Evolutionary conservation across 2,329 filamentous ascomycete species (phyloP).

Genomic region (Balansia obtecta): DNA sequence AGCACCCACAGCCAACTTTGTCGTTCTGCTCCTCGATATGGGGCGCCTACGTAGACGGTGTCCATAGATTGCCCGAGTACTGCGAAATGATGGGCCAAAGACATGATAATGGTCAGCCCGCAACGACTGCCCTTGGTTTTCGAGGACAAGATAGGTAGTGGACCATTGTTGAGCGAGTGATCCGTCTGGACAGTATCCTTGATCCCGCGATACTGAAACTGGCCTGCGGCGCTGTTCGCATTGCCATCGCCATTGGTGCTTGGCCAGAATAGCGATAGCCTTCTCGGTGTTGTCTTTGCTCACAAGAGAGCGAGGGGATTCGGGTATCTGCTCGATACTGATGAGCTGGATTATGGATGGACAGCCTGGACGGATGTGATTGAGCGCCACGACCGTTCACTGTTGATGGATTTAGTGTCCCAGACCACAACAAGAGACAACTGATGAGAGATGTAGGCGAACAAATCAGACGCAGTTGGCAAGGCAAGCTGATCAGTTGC

Average conservation of each 20-base stretch:
- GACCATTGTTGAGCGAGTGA: slow-evolving; percentile 31
- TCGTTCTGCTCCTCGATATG: slow-evolving; percentile 45
- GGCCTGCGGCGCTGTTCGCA: too few species aligned
- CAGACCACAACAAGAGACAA: slow-evolving; percentile 50
- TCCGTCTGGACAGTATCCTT: too few species aligned
- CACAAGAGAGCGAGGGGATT: too few species aligned
- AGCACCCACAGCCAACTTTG: slow-evolving; percentile 36
- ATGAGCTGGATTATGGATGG: slow-evolving; percentile 49
- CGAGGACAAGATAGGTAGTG: slow-evolving; percentile 45
- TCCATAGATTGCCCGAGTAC: slow-evolving; percentile 57
- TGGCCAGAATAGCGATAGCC: too few species aligned
- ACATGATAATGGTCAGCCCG: slow-evolving; percentile 19
- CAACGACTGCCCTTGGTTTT: slow-evolving; percentile 54
- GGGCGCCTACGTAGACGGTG: slow-evolving; percentile 47
- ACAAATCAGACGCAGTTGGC: too few species aligned
- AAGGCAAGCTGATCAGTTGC: too few species aligned
- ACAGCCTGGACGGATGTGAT: slow-evolving; percentile 52
- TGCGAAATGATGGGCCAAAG: slow-evolving; percentile 50
- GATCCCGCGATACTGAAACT: too few species aligned
- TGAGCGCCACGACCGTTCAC: slow-evolving; percentile 55
- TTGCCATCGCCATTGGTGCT: too few species aligned
- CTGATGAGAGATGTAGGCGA: slow-evolving; percentile 3
- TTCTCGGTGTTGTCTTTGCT: too few species aligned
- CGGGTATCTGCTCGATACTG: slow-evolving; percentile 60
- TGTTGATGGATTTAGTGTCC: slow-evolving; percentile 44